Evolutionary conservation across 306 rosid species (phyloP).

Genomic region (Trifolium fragiferum): DNA sequence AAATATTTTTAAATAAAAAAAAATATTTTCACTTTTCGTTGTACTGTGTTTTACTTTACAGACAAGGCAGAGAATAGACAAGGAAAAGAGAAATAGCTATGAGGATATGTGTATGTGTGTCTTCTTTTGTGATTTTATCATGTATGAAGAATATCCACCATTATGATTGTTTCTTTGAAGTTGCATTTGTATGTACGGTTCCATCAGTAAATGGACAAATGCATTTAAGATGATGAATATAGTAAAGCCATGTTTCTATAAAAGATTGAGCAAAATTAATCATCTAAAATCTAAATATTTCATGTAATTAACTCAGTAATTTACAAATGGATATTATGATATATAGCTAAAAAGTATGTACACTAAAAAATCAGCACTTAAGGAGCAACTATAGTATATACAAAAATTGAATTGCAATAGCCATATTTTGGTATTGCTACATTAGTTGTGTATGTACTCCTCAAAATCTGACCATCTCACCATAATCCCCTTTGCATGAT

Average conservation of each 20-base stretch:
- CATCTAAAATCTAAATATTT: neutral
- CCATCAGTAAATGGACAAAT: conserved; percentile 30
- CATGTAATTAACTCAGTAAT: neutral
- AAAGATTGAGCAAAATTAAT: neutral
- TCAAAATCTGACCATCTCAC: neutral
- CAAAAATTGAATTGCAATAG: neutral
- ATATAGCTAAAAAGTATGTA: neutral
- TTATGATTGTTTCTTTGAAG: neutral
- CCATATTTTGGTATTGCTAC: neutral
- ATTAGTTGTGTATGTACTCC: neutral
- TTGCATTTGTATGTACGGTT: neutral
- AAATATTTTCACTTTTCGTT: too few relatives aligned
- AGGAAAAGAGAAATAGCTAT: neutral
- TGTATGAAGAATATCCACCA: neutral
- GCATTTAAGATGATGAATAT: conserved; percentile 44
- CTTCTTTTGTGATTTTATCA: neutral
- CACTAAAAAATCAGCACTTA: neutral
- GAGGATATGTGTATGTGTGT: neutral
- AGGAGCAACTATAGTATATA: neutral
- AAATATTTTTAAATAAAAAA: too few relatives aligned
- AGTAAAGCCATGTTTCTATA: too few relatives aligned
- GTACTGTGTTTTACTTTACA: too few relatives aligned
- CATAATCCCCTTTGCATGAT: neutral
- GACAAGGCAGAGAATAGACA: neutral
- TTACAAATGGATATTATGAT: neutral